Base-by-base conservation (phyloP, 176 grass and related monocot genomes). In the Typha latifolia region DNA sequence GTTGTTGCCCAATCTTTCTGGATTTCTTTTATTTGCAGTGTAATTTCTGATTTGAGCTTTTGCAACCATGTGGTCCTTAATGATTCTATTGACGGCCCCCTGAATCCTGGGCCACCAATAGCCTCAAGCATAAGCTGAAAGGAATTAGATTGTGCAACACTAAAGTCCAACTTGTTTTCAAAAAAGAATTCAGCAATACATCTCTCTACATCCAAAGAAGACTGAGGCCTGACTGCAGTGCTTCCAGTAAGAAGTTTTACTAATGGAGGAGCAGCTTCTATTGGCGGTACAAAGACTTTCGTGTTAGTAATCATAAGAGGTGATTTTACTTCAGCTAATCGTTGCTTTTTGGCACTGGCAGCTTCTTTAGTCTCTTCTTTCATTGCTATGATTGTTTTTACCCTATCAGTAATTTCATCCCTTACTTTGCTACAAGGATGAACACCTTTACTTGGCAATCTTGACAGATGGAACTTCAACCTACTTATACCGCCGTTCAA, bases 181-280 rank as follows among this genome's bases (percentile, higher is more conserved):
- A 99, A 96, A 79, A 91, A 93, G 77, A 99, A 93, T 62, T 99
- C 83, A n/a, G 94, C 94, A 62, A 99, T 81, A 49, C 86, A 93
- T 47, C 94, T 85, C 50, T 93, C 83, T 55, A 74, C 67, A 29
- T 90, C 88, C 63, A 82, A 63, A 71, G 69, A 67, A 75, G 72
- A 32, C 22, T 50, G 79, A 50, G 64, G 63, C 16, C 77, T 84
- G 49, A 59, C 61, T 10, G 78, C n/a, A 69, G 75, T 53, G 75
- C 53, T 69, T 64, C 48, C 71, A 32, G 66, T 50, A 83, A 76
- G 68, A 68, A 61, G n/a, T 24, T 50, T 63, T 23, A 43, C 68
- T 2, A 69, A 69, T 14, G 88, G 76, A 61, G 78, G 78, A 63
- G 82, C 71, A 8, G 53, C 49, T 27, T 75, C 63, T 16, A 77